These are phyloP conservation scores for Prunus padus DNA, from an alignment of 306 rosid species.

Conservation along the genomic window DNA sequence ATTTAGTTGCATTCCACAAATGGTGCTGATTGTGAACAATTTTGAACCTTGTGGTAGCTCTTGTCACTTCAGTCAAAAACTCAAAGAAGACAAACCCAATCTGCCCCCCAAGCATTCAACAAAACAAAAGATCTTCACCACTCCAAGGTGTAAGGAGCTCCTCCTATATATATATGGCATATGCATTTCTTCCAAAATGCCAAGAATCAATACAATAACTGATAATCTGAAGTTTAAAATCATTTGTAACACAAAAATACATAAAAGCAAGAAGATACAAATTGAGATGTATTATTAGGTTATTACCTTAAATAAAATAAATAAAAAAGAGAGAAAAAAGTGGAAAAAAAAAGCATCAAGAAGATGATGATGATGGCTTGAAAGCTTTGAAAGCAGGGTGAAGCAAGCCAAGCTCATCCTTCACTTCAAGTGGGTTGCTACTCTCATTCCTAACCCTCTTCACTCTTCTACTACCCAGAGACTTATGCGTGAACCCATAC, in stretches of 20 bases:
- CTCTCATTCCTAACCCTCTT: conserved; percentile 72
- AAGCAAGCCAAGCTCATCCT: conserved; percentile 77
- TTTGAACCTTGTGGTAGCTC: too few relatives aligned
- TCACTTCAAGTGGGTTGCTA: conserved; percentile 60
- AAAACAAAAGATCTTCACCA: too few relatives aligned
- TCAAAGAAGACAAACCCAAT: too few relatives aligned
- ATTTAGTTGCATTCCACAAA: too few relatives aligned
- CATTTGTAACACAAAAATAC: neutral
- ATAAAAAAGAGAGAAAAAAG: neutral
- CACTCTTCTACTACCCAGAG: conserved; percentile 59
- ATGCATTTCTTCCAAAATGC: neutral
- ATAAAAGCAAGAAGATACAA: neutral
- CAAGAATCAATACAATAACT: too few relatives aligned
- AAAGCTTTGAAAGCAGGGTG: conserved; percentile 72
- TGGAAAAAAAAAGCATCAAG: neutral
- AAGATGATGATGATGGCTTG: conserved; percentile 37
- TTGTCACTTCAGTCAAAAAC: too few relatives aligned
- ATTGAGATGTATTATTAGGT: conserved; percentile 12
- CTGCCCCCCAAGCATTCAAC: too few relatives aligned
- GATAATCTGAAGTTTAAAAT: neutral
- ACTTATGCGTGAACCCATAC: conserved; percentile 72
- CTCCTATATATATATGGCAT: too few relatives aligned
- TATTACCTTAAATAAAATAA: neutral
- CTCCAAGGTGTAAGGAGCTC: too few relatives aligned
- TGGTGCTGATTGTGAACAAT: too few relatives aligned